Evolutionary conservation across 805 yeast genomes (phyloP), one percentile per base, ranked within the genome.

Genomic region (Barnettozyma sucrosica): DNA sequence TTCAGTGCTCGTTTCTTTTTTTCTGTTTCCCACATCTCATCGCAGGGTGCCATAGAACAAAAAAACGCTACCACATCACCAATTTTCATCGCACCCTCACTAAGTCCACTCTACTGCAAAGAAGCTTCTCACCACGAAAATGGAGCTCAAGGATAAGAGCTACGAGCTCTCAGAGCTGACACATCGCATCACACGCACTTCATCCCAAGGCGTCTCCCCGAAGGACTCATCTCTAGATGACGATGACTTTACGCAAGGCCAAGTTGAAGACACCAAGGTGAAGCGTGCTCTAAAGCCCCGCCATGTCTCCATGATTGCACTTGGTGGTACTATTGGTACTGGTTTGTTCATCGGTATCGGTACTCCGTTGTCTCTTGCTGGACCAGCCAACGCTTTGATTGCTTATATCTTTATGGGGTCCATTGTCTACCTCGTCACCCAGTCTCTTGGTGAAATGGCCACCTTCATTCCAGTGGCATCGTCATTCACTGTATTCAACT

Each of bases 311-410:
- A 83, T 84, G 89, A 78, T 84, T 55, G 88, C 89, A 41, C 70
- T 84, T 19, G 92, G 90, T 51, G 90, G 89, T 52, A 81, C 89
- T 30, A 83, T 85, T 51, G 90, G 90, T 57, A 83, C 89, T 3
- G 90, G 90, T 63, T 70, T 84, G 36, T 82, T 84, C 69, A 79
- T 85, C 42, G 81, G 86, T 60, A 75, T 83, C 36, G 71, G 81
- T 5, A 59, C 73, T 4, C 80, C 86, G 3, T 59, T 84, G 26
- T 55, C 65, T 3, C 58, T 67, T 28, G 81, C 86, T 14, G 92
- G 92, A 20, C 90, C 90, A 1, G 89, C 79, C 10, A 77, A 79
- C 45, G 68, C 86, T 5, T 65, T 85, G 24, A 79, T 85, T 42
- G 75, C 87, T 2, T 85, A 79, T 56, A 43, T 79, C 16, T 81